phyloP scores from a whole-genome alignment of 2,329 filamentous ascomycete species.

The Metarhizium anisopliae region DNA sequence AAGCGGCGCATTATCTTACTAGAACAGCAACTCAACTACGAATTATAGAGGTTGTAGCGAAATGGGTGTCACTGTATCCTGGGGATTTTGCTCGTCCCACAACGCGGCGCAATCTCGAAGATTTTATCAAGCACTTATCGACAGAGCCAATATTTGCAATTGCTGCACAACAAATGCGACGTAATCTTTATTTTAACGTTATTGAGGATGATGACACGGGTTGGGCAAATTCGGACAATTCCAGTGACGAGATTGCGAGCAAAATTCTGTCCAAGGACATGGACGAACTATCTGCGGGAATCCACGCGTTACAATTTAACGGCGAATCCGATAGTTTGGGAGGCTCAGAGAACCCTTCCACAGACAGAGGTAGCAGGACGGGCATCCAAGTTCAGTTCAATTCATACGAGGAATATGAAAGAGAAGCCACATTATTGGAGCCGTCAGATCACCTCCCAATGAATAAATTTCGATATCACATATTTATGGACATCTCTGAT shows the following conservation, averaged over 20 bases:
- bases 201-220: constrained; percentile 83
- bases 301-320: constrained; percentile 40
- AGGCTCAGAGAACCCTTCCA: constrained; percentile 34
- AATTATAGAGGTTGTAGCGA: constrained; percentile 73
- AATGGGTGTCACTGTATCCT: constrained; percentile 84
- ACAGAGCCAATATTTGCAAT: constrained; percentile 74
- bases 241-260: constrained; percentile 24
- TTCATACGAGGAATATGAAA: constrained; percentile 70
- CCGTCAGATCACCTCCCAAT: constrained; percentile 61
- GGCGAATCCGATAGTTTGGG: constrained; percentile 35
- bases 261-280: constrained; percentile 30
- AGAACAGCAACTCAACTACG: constrained; percentile 75
- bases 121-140: constrained; percentile 68
- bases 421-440: constrained; percentile 63
- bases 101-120: constrained; percentile 62
- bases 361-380: constrained; percentile 28
- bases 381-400: constrained; percentile 48
- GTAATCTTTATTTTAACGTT: constrained; percentile 63
- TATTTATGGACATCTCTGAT: constrained; percentile 78
- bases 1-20: constrained; percentile 58
- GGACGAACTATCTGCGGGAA: constrained; percentile 28
- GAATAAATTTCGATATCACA: constrained; percentile 80
- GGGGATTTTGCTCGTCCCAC: constrained; percentile 80
- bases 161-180: constrained; percentile 75
- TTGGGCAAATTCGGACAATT: constrained; percentile 77